phyloP scores from a whole-genome alignment of 2,329 filamentous ascomycete species.

The Fusarium torreyae region DNA sequence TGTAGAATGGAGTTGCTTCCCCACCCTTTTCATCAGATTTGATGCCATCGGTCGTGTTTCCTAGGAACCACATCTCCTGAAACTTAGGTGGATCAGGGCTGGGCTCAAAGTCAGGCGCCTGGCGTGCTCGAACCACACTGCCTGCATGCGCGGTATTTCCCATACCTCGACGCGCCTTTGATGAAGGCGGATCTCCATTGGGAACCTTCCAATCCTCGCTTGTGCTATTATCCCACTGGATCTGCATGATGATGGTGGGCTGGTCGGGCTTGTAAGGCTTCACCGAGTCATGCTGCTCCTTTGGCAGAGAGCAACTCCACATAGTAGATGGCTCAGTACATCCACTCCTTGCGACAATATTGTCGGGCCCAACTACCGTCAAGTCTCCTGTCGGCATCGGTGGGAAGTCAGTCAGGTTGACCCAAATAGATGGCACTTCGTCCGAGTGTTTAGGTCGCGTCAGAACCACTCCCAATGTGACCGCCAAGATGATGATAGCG shows the following conservation, averaged over 20 bases:
- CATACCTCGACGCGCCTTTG: constrained; percentile 47
- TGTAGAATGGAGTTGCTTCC: constrained; percentile 90
- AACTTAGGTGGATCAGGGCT: constrained; percentile 71
- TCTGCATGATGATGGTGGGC: constrained; percentile 85
- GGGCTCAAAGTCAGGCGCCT: constrained; percentile 59
- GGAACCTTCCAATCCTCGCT: constrained; percentile 65
- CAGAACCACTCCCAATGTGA: constrained; percentile 72
- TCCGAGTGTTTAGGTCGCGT: constrained; percentile 47
- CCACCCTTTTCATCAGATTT: constrained; percentile 78
- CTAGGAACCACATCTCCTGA: constrained; percentile 84
- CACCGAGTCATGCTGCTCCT: constrained; percentile 78
- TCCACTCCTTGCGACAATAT: constrained; percentile 72
- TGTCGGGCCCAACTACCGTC: constrained; percentile 82
- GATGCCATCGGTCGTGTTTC: constrained; percentile 86
- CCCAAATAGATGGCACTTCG: constrained; percentile 71
- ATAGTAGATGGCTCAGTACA: constrained; percentile 81
- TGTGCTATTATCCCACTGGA: constrained; percentile 78
- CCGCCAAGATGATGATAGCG: constrained; percentile 68
- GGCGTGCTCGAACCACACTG: constrained; percentile 42
- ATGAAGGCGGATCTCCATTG: constrained; percentile 55
- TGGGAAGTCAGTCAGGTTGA: constrained; percentile 89
- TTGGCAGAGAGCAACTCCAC: constrained; percentile 90
- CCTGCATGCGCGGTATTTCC: constrained; percentile 46
- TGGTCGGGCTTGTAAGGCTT: constrained; percentile 75
- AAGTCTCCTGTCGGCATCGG: constrained; percentile 88